Evolutionary conservation across 108 stramenopile species (phyloP).

Genomic region (Conticribra guillardii): DNA sequence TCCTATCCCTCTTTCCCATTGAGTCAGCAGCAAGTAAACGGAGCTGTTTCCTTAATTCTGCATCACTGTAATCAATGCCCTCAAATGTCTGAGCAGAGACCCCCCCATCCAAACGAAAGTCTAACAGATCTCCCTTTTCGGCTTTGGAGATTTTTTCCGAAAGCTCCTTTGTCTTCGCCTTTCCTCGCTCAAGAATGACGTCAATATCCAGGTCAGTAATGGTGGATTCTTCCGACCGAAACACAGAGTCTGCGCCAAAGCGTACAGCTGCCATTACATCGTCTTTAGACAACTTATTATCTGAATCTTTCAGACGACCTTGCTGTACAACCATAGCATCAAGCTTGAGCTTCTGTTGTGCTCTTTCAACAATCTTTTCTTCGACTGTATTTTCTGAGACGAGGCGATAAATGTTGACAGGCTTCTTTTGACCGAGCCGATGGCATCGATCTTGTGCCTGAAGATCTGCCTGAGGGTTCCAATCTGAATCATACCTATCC

Average conservation of each 20-base stretch:
- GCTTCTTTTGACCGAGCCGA: conserved; percentile 95
- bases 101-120: conserved; percentile 94
- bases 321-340: conserved; percentile 99
- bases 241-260: conserved; percentile 98
- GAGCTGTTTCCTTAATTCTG: conserved; percentile 82
- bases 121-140: conserved; percentile 93
- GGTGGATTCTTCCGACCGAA: conserved; percentile 86
- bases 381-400: conserved; percentile 98
- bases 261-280: conserved; percentile 91
- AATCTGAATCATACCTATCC: conserved; percentile 87
- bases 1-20: conserved; percentile 85
- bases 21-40: conserved; percentile 80
- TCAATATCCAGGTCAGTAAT: conserved; percentile 93
- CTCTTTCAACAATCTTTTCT: conserved; percentile 99
- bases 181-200: conserved; percentile 91
- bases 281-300: conserved; percentile 83
- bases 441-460: conserved; percentile 97
- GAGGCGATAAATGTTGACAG: conserved; percentile 95
- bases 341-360: conserved; percentile 99
- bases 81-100: conserved; percentile 89
- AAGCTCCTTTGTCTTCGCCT: conserved; percentile 91
- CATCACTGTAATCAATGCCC: conserved; percentile 89
- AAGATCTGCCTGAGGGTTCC: conserved; percentile 99
- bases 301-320: conserved; percentile 92
- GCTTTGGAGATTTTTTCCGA: conserved; percentile 90